Percentiles rank a stretch among this genome's conserved stretches.
These are phyloP conservation scores for Taphrina pruni DNA, from an alignment of 1,139 yeast genomes.

Conservation along the genomic window DNA sequence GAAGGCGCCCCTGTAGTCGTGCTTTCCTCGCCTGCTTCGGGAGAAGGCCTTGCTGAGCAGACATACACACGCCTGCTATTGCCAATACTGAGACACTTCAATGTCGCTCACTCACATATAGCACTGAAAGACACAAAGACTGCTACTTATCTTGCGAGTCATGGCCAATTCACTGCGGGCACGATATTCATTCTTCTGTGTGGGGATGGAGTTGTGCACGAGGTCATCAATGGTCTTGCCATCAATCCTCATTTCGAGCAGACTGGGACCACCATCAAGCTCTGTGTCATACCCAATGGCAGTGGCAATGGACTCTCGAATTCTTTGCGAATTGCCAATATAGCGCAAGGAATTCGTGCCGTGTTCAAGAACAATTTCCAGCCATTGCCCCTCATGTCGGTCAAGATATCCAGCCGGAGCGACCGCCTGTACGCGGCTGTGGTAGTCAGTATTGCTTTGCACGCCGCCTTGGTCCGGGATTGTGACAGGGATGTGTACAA, in stretches of 20 bases:
- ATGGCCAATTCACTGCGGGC: slow-evolving; percentile 32
- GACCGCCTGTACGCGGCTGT: slow-evolving; percentile 24
- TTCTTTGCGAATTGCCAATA: slow-evolving; percentile 16
- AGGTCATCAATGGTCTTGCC: slow-evolving; percentile 38
- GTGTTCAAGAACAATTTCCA: slow-evolving; percentile 27
- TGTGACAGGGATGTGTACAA: slow-evolving; percentile 16
- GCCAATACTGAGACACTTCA: slow-evolving; percentile 35
- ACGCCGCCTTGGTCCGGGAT: slow-evolving; percentile 35
- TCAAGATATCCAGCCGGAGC: slow-evolving; percentile 7
- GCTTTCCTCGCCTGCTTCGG: slow-evolving; percentile 35
- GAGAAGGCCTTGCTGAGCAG: slow-evolving; percentile 28
- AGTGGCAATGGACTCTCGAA: slow-evolving; percentile 32
- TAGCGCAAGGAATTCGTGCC: slow-evolving; percentile 36
- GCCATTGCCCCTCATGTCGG: slow-evolving; percentile 32
- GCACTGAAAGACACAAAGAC: slow-evolving; percentile 28
- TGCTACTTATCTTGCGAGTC: slow-evolving; percentile 29
- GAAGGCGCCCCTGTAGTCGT: slow-evolving; percentile 37
- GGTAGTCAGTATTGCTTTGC: slow-evolving; percentile 33
- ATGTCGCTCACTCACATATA: slow-evolving; percentile 34
- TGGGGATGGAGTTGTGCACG: slow-evolving; percentile 37
- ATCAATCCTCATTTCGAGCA: slow-evolving; percentile 24
- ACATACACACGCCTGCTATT: slow-evolving; percentile 29
- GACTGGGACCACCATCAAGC: slow-evolving; percentile 11
- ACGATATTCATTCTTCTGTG: slow-evolving; percentile 36
- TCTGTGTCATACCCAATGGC: slow-evolving; percentile 35